Evolutionary conservation across 345 rosid species (phyloP).

Genomic region (Citrus glauca): DNA sequence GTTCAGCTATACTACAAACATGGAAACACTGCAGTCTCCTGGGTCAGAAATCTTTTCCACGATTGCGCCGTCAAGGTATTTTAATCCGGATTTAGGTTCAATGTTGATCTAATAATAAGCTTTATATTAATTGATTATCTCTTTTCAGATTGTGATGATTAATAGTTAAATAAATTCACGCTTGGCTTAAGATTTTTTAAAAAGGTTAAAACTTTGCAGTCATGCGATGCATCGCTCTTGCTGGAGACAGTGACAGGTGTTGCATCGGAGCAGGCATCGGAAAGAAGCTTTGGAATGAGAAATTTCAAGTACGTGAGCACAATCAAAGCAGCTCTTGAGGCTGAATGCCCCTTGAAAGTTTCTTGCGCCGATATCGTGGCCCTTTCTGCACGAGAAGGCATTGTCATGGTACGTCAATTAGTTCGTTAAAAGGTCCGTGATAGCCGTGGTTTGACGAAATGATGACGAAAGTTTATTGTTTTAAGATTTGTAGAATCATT

Average conservation of each 20-base stretch:
- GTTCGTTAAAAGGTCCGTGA: too few relatives aligned
- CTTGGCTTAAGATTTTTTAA: too few relatives aligned
- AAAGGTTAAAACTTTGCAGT: conserved; percentile 22
- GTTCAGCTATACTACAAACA: conserved; percentile 54
- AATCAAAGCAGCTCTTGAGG: conserved; percentile 74
- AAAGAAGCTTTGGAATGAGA: conserved; percentile 80
- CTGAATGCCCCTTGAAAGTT: conserved; percentile 66
- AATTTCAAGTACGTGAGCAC: conserved; percentile 71
- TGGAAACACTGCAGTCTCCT: conserved; percentile 86
- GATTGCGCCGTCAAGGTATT: conserved; percentile 66
- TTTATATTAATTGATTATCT: too few relatives aligned
- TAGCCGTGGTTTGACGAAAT: too few relatives aligned
- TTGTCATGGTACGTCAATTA: conserved; percentile 44
- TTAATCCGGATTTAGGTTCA: background rate
- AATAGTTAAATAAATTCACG: background rate
- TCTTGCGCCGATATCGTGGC: conserved; percentile 83
- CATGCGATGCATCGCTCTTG: conserved; percentile 80
- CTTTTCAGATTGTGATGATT: too few relatives aligned
- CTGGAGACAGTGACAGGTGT: conserved; percentile 48
- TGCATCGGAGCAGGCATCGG: conserved; percentile 55
- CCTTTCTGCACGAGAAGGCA: conserved; percentile 83
- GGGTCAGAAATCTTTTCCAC: conserved; percentile 92
- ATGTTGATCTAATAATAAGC: too few relatives aligned
- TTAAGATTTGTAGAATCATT: too few relatives aligned
- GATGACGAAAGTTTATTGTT: too few relatives aligned